phyloP scores from a whole-genome alignment of 2,329 filamentous ascomycete genomes.

The Ambrosiella beaveri region DNA sequence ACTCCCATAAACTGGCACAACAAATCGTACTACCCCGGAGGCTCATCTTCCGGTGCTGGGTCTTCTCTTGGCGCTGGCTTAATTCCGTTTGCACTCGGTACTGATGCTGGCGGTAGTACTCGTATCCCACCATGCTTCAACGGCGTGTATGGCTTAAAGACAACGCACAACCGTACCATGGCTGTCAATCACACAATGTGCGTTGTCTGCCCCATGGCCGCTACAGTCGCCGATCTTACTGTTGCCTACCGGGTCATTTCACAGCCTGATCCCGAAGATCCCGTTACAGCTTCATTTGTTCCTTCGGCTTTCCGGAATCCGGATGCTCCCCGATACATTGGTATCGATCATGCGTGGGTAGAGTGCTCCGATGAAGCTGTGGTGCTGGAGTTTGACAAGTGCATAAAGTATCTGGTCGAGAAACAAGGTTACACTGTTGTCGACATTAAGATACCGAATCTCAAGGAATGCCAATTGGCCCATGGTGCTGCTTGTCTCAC shows the following conservation, averaged over 20 bases:
- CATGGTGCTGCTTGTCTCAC: conserved; percentile 63
- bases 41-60: conserved; percentile 60
- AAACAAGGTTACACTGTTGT: conserved; percentile 31
- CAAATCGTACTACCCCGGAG: conserved; percentile 58
- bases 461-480: conserved; percentile 56
- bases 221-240: conserved; percentile 59
- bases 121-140: conserved; percentile 61
- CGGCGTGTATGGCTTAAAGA: conserved; percentile 66
- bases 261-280: conserved; percentile 47
- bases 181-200: conserved; percentile 35
- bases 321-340: conserved; percentile 43
- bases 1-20: conserved; percentile 69
- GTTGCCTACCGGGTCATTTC: conserved; percentile 70
- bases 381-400: conserved; percentile 39
- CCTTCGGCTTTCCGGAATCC: conserved; percentile 31
- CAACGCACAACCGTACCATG: conserved; percentile 53
- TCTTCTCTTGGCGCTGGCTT: conserved; percentile 55
- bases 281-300: conserved; percentile 44
- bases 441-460: conserved; percentile 47
- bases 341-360: conserved; percentile 43
- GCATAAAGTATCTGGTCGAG: conserved; percentile 38
- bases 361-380: conserved; percentile 42
- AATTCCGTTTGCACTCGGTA: conserved; percentile 57
- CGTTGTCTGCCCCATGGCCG: conserved; percentile 59
- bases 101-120: conserved; percentile 60